Percentiles rank a stretch among this genome's conserved stretches.
Evolutionary conservation across 331 rosid genomes (phyloP).

Genomic region (Dryas integrifolia): DNA sequence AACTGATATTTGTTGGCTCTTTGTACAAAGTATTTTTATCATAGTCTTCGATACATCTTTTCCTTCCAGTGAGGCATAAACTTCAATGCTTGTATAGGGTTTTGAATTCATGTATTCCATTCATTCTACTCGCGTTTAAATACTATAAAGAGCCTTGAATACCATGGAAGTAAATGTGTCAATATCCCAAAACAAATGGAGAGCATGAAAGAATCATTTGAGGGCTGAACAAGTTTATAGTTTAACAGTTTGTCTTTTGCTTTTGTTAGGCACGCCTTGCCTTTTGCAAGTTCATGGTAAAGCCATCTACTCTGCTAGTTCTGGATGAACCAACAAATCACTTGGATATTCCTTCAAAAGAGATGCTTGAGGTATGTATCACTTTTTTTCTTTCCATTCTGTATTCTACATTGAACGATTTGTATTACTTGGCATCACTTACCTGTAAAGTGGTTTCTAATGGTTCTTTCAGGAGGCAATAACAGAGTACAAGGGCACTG

Average conservation of each 20-base stretch:
- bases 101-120: neutral
- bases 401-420: neutral
- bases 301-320: conserved; percentile 74
- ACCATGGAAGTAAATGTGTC: neutral
- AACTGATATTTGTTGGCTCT: neutral
- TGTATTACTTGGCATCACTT: conserved; percentile 12
- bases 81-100: neutral
- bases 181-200: neutral
- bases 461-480: conserved; percentile 73
- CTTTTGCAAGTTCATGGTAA: conserved; percentile 91
- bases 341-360: conserved; percentile 93
- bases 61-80: conserved; percentile 16
- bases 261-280: conserved; percentile 84
- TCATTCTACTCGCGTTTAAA: neutral
- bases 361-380: conserved; percentile 80
- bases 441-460: conserved; percentile 4
- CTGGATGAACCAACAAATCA: conserved; percentile 97
- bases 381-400: conserved; percentile 18
- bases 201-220: neutral
- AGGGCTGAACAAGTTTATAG: neutral
- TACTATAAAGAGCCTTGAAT: neutral
- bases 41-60: neutral
- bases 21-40: neutral
- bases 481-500: conserved; percentile 71
- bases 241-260: conserved; percentile 16